Conservation (phyloP, 345 rosid species). For the Arabis alpina region DNA sequence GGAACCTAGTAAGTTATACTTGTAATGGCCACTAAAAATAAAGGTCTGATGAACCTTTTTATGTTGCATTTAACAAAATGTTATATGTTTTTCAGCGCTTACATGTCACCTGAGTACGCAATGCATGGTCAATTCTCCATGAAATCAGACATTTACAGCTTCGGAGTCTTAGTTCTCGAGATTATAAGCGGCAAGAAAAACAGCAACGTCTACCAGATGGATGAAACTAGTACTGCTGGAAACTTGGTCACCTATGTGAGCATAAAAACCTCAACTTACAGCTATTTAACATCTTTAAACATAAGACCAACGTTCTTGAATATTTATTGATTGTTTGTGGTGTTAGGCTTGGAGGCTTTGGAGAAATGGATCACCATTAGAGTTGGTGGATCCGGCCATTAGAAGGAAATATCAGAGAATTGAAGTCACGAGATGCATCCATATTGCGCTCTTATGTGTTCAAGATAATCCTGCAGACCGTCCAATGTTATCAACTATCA, state of each 20-base stretch:
- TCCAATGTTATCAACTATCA: slow-evolving; percentile 28
- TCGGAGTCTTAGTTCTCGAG: too few species aligned
- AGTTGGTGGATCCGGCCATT: slow-evolving; percentile 34
- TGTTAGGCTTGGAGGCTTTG: slow-evolving; percentile 42
- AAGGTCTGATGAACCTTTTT: not conserved
- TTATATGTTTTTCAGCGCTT: too few species aligned
- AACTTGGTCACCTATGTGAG: slow-evolving; percentile 40
- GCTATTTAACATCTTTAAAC: too few species aligned
- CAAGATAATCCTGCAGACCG: slow-evolving; percentile 36
- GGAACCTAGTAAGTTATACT: too few species aligned
- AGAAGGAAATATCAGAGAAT: slow-evolving; percentile 23
- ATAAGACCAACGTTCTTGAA: not conserved
- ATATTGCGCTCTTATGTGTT: slow-evolving; percentile 41
- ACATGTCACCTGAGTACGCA: too few species aligned
- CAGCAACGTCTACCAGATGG: too few species aligned
- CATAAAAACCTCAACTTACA: too few species aligned
- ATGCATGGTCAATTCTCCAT: too few species aligned
- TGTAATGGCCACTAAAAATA: not conserved
- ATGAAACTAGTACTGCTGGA: slow-evolving; percentile 37
- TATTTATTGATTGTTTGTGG: not conserved
- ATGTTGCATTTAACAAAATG: slow-evolving; percentile 9
- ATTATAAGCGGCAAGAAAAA: too few species aligned
- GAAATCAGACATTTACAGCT: too few species aligned
- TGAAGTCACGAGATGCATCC: slow-evolving; percentile 39
- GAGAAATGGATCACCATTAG: slow-evolving; percentile 32